A percentile compares a stretch with the other conserved stretches of the same genome.
Conservation (phyloP, 192 early-diverging fungal genomes). For the Geranomyces variabilis region DNA sequence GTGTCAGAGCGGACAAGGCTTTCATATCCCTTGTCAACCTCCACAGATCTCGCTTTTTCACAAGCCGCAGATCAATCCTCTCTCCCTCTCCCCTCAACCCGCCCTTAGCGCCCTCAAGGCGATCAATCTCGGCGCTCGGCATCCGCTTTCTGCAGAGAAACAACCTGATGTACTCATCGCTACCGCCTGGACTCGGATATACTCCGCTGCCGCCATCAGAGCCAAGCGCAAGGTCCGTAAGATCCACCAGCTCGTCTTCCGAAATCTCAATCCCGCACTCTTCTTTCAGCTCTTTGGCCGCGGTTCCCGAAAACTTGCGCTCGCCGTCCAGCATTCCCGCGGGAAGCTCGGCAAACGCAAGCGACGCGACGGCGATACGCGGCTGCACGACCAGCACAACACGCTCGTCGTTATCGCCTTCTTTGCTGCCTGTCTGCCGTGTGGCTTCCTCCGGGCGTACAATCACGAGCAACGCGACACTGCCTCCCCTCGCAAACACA, state of each 20-base stretch:
- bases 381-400: constrained; percentile 77
- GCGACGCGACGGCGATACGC: constrained; percentile 64
- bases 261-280: constrained; percentile 75
- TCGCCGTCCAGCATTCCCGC: constrained; percentile 85
- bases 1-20: constrained; percentile 63
- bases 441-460: constrained; percentile 40
- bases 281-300: constrained; percentile 78
- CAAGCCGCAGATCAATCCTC: constrained; percentile 70
- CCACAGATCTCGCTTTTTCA: constrained; percentile 68
- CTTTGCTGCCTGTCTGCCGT: neutral
- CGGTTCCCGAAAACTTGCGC: constrained; percentile 71
- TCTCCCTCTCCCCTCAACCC: constrained; percentile 80
- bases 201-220: constrained; percentile 44
- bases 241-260: constrained; percentile 65
- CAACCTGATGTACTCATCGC: constrained; percentile 76
- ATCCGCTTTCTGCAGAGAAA: constrained; percentile 69
- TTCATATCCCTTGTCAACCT: constrained; percentile 72
- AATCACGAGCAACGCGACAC: constrained; percentile 73
- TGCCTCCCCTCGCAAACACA: constrained; percentile 80
- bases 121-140: constrained; percentile 51
- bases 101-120: constrained; percentile 63
- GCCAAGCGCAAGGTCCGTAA: constrained; percentile 56
- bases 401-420: constrained; percentile 46
- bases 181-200: constrained; percentile 79
- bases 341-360: constrained; percentile 73